Base-by-base conservation (phyloP, 352 stramenopile genomes). In the Pythium aphanidermatum region DNA sequence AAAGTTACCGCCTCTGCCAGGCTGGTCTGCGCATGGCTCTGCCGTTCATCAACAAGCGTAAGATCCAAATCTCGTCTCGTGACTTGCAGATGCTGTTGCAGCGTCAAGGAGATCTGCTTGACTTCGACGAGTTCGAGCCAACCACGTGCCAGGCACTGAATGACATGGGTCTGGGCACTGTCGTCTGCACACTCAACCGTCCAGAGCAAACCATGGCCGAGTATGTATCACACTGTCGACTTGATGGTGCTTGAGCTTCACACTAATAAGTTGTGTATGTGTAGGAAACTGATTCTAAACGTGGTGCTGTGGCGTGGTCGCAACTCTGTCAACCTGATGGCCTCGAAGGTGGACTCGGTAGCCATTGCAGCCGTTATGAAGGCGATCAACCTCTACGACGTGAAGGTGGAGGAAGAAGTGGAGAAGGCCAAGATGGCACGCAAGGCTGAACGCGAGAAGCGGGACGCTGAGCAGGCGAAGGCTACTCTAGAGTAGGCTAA, bases 1-100 rank as follows among this genome's bases (percentile, higher is more conserved):
- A 82, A 36, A 73, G 80, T 13, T 97, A 94, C 68, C 87, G 91
- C 11, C 57, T 97, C 16, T 96, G 82, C 46, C 88, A 97, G 49
- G 76, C 89, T 6, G 87, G 89, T 24, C 43, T 97, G 19, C 58
- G 63, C 16, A 73, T 95, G 47, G 68, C 94, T n/a, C 66, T 96
- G 30, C 83, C 84, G 14, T 89, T 77, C 60, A 86, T 92, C 68
- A 69, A 46, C 50, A 63, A 72, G 35, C 76, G 83, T 39, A 91
- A 84, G 49, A 57, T 70, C 5, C 61, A 59, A 12, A 76, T 95
- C 16, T 78, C 68, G 17, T 41, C 63, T 11, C 70, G 62, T 14
- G 83, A 95, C 34, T 83, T 95, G 47, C 83, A 95, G 60, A 89
- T 91, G 72, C 60, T 95, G 58, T 55, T 95, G 17, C 79, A 92